Base-by-base conservation (phyloP, 768 basidiomycete genomes). In the Mycena galericulata region DNA sequence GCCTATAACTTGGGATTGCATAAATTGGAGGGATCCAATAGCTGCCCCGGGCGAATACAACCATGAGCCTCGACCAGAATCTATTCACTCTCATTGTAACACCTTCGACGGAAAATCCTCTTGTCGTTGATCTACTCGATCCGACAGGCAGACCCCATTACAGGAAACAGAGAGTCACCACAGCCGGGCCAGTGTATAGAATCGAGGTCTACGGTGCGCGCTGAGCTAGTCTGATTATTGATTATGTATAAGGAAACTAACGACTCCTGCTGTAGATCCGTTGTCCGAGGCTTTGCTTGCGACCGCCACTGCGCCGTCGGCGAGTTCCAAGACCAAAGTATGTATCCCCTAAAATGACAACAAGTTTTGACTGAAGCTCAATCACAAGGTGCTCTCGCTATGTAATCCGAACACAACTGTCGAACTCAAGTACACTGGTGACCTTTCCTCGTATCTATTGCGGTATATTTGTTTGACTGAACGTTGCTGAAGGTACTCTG, bases 41-140 rank as follows among this genome's bases (percentile, higher is more conserved):
- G 24, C 38, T 34, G n/a, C n/a, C n/a, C n/a, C n/a, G n/a, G n/a
- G n/a, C n/a, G n/a, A n/a, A 20, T 18, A 7, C 32, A 9, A 58
- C 57, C 73, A 95, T 95, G 94, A 93, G 92, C 75, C 82, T 96
- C 61, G 94, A 95, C 78, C 87, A 93, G 78, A 95, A 95, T 76
- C 82, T 96, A 14, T 96, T 95, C 81, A 95, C 94, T 3, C 88
- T 96, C 61, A 79, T 86, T 70, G 80, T 94, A 62, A 85, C 86
- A 0, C 87, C 88, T 7, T 87, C 87, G 75, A 79, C 87, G 65
- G 85, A 89, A 41, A 85, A 90, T 69, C 85, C 87, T 14, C 82
- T 83, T 71, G 86, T 91, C 20, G 78, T 92, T 26, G 94, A 95
- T 77, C 88, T 96, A 57, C 81, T 88, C 26, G 93, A 95, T 73